Conservation (phyloP, 352 stramenopile species). For the Aphanomyces cochlioides region DNA sequence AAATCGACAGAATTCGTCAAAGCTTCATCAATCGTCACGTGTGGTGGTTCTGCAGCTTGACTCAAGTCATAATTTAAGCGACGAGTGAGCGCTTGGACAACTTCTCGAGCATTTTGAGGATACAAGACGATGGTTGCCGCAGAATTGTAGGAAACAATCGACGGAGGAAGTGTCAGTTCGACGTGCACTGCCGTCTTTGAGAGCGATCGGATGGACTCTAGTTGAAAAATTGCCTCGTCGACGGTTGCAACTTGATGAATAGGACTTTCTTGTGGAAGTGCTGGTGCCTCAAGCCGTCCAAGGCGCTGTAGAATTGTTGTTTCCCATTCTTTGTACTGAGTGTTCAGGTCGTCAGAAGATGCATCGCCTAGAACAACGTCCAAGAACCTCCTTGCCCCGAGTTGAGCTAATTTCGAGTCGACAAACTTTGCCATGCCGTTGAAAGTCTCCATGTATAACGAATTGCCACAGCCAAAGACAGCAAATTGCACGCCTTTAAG, state of each 20-base stretch:
- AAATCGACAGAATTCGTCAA: slow-evolving; percentile 16
- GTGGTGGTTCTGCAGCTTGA: neutral
- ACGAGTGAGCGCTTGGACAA: neutral
- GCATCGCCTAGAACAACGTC: slow-evolving; percentile 8
- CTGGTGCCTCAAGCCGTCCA: neutral
- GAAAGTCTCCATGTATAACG: slow-evolving; percentile 15
- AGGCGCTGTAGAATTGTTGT: neutral
- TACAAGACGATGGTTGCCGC: slow-evolving; percentile 2
- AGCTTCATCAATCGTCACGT: neutral
- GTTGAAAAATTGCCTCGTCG: neutral
- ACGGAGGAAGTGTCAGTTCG: neutral
- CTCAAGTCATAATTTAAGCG: neutral
- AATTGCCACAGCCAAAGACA: slow-evolving; percentile 18
- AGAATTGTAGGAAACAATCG: neutral
- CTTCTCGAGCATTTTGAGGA: neutral
- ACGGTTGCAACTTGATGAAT: neutral
- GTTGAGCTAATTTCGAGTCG: neutral
- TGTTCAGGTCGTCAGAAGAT: neutral
- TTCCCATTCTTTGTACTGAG: slow-evolving; percentile 10
- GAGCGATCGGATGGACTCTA: neutral
- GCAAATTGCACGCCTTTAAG: neutral
- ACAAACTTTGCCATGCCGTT: slow-evolving; percentile 24
- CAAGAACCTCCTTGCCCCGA: neutral
- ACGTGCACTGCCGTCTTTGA: neutral
- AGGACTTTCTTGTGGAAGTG: too few relatives aligned